A percentile compares a stretch with the other conserved stretches of the same genome.
Evolutionary conservation across 169 alveolate genomes (phyloP).

Genomic region (Eimeria zaria): DNA sequence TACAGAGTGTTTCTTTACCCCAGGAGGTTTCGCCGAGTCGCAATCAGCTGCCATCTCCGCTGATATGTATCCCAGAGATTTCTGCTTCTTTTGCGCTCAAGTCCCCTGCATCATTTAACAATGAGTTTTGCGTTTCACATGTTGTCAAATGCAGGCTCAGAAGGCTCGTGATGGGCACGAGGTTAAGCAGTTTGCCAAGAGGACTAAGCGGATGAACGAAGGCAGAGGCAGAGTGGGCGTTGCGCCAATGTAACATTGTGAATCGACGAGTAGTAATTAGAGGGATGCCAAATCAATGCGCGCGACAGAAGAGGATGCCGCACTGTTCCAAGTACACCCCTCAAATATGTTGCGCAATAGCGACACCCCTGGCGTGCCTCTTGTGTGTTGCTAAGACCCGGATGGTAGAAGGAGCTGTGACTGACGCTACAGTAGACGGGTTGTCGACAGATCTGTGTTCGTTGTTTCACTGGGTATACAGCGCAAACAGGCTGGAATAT

Average conservation of each 20-base stretch:
- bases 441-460: neutral
- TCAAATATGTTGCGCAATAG: neutral
- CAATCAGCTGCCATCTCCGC: neutral
- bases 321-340: neutral
- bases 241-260: conserved; percentile 29
- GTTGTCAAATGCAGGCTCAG: conserved; percentile 33
- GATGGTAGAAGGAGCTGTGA: neutral
- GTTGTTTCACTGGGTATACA: neutral
- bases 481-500: neutral
- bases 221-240: conserved; percentile 74
- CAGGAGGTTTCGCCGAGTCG: neutral
- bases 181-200: conserved; percentile 69
- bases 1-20: neutral
- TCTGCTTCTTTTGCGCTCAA: neutral
- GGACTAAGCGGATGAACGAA: conserved; percentile 64
- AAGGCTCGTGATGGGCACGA: conserved; percentile 72
- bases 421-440: neutral
- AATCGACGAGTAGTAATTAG: neutral
- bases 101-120: neutral
- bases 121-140: neutral
- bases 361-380: neutral
- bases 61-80: neutral
- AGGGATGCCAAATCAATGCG: neutral
- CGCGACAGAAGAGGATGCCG: neutral
- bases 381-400: neutral